Evolutionary conservation across 1,284 basidiomycete genomes (phyloP), one percentile per base, ranked within the genome.

Genomic region (Cutaneotrichosporon sp.): DNA sequence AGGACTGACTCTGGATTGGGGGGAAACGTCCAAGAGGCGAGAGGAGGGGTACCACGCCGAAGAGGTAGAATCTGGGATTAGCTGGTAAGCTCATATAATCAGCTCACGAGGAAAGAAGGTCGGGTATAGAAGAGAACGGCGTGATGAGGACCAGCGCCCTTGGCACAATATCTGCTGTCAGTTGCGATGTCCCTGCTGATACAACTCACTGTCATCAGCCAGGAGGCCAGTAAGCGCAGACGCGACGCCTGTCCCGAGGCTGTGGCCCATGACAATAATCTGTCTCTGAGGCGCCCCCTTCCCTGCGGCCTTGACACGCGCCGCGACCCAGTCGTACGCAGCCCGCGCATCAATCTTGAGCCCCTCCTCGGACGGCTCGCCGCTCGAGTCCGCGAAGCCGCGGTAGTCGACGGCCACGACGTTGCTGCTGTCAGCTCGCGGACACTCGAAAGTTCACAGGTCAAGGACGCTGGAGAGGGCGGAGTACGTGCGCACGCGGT

Each of bases 341-440:
- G 91, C 84, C 27, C 86, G 82, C 1, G 91, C 92, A 72, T 98
- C 95, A 4, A 78, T 78, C 0, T 86, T 76, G 0, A 97, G 80
- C 0, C 94, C 95, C 14, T 79, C 76, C 74, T 95, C 89, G 11
- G 84, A 86, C 0, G 94, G 94, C 1, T 75, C 77, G 1, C 93
- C 92, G 0, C 85, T 84, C 59, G 91, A 94, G 73, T 98, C 93
- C 0, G 83, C 95, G 70, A 90, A 98, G 0, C 95, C 95, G n/a
- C 92, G 86, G 74, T 95, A 95, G 78, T 97, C 94, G 49, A 92
- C 86, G 0, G 87, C 87, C 22, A 97, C 78, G 2, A 97, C 87
- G 73, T 95, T 97, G 18, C 75, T 76, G 45, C 11, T 22, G 45
- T 54, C 24, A 49, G 50, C 34, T 82, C 11, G 10, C 25, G 5